These are phyloP conservation scores for Thalassiosira livingstoniorum DNA, from an alignment of 352 stramenopile species.

Conservation along the genomic window DNA sequence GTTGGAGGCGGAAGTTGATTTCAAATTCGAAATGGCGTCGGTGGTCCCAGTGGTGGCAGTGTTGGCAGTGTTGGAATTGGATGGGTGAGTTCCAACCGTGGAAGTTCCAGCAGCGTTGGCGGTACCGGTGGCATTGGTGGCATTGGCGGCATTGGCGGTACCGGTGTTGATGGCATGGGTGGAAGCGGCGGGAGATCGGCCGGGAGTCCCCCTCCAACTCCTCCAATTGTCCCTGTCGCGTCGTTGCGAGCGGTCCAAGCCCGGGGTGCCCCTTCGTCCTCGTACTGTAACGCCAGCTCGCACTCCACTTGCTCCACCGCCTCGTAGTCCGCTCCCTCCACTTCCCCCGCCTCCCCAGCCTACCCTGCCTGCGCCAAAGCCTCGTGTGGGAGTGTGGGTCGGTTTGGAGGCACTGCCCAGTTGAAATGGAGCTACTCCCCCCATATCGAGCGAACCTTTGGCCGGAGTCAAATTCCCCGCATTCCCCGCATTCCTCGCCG, in stretches of 20 bases:
- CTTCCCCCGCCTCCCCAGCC: no score
- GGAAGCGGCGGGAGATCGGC: constrained; percentile 1
- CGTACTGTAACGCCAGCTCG: no score
- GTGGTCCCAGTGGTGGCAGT: background rate
- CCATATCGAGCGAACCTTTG: no score
- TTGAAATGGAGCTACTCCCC: no score
- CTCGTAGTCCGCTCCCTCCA: no score
- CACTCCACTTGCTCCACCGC: no score
- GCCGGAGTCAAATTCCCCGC: background rate
- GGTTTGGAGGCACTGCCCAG: no score
- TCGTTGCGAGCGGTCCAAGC: background rate
- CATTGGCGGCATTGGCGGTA: background rate
- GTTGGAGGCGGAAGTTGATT: background rate
- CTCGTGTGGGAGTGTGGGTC: no score
- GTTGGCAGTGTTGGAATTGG: background rate
- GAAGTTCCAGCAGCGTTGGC: background rate
- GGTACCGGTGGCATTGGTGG: background rate
- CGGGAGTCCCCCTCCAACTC: constrained; percentile 15
- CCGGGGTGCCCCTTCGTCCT: background rate
- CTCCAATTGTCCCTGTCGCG: no score
- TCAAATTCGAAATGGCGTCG: background rate
- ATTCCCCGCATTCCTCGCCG: background rate
- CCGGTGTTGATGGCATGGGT: background rate
- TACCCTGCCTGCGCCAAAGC: no score
- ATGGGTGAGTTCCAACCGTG: background rate